phyloP scores from a whole-genome alignment of 1,284 basidiomycete genomes.

The Volvariella surrecta region DNA sequence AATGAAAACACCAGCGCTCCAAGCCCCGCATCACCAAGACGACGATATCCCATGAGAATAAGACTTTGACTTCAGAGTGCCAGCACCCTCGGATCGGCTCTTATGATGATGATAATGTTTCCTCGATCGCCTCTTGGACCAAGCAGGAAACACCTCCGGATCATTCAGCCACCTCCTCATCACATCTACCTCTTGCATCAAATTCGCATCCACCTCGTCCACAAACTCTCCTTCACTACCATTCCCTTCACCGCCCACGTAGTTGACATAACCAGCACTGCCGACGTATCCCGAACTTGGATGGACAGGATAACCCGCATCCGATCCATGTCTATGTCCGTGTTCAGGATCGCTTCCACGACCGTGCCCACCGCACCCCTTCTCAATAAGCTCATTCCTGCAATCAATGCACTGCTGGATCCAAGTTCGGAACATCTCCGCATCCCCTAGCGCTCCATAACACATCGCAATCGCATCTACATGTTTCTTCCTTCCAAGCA shows the following conservation, averaged over 20 bases:
- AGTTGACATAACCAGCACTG: background rate
- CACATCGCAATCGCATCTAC: conserved; percentile 32
- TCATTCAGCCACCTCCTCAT: conserved; percentile 27
- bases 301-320: conserved; percentile 1
- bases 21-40: too few relatives aligned
- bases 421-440: conserved; percentile 26
- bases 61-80: too few relatives aligned
- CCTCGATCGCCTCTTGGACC: conserved; percentile 27
- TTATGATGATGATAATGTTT: background rate
- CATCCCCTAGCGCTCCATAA: conserved; percentile 30
- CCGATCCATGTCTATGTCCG: background rate
- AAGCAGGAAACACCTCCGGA: conserved; percentile 27
- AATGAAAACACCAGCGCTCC: too few relatives aligned
- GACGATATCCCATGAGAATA: too few relatives aligned
- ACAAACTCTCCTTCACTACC: too few relatives aligned
- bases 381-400: conserved; percentile 17
- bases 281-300: background rate
- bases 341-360: too few relatives aligned
- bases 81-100: too few relatives aligned
- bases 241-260: conserved; percentile 3
- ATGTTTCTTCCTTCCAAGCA: conserved; percentile 22
- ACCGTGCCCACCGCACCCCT: too few relatives aligned
- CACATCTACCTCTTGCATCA: conserved; percentile 11
- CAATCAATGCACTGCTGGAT: conserved; percentile 5
- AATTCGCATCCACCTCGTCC: too few relatives aligned